A percentile compares a stretch with the other conserved stretches of the same genome.
phyloP scores from a whole-genome alignment of 805 yeast species.

The Kodamaea leandrae region DNA sequence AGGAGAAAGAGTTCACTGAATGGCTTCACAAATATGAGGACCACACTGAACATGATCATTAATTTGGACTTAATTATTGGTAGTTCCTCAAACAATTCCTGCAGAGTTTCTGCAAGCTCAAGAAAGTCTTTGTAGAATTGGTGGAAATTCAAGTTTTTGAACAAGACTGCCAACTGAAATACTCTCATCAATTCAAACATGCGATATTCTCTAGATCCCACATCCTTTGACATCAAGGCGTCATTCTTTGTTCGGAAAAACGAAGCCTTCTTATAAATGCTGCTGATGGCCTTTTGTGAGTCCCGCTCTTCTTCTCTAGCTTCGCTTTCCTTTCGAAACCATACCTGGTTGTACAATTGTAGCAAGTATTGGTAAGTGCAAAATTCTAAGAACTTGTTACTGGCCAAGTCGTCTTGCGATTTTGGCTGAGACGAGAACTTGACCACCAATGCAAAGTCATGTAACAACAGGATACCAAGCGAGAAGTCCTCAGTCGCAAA shows the following conservation, averaged over 20 bases:
- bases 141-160: constrained; percentile 24
- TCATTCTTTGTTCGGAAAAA: constrained; percentile 24
- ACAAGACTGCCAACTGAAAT: constrained; percentile 21
- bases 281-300: constrained; percentile 11
- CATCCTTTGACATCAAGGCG: constrained; percentile 12
- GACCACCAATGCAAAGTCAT: constrained; percentile 6
- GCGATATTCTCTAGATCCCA: constrained; percentile 5
- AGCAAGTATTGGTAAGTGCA: constrained; percentile 25
- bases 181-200: constrained; percentile 13
- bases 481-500: constrained; percentile 2
- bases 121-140: constrained; percentile 26
- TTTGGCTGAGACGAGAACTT: constrained; percentile 25
- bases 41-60: constrained; percentile 23
- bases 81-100: constrained; percentile 1
- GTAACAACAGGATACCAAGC: constrained; percentile 5
- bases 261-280: constrained; percentile 22
- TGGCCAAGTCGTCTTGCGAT: constrained; percentile 17
- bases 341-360: constrained; percentile 20
- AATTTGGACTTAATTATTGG: constrained; percentile 19
- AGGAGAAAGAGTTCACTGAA: constrained; percentile 26
- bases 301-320: constrained; percentile 8
- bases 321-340: constrained; percentile 18
- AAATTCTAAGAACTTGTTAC: constrained; percentile 29
- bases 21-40: constrained; percentile 27
- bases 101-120: constrained; percentile 10